Base-by-base conservation (phyloP, 805 yeast species). In the Monosporozyma solicola region DNA sequence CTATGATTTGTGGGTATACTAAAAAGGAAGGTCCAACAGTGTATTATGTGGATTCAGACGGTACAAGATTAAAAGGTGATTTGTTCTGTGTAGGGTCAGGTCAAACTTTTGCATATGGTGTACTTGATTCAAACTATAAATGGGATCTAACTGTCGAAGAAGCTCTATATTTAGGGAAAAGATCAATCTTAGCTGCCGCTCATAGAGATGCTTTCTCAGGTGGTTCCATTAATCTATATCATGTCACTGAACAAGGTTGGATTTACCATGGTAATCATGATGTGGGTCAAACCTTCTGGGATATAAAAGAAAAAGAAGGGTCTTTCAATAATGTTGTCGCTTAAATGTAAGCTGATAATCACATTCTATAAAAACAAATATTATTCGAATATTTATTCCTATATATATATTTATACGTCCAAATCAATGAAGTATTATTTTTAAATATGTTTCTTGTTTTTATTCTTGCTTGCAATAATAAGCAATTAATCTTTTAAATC, bases 81-180 rank as follows among this genome's bases (percentile, higher is more conserved):
- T 62, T 91, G 58, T 94, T 94, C 72, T 89, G 97, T 76, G 99
- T 94, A 33, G 99, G 99, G 48, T 92, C 98, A 1, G 99, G 99
- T 72, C 99, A 94, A 75, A 94, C 99, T 1, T 94, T 94, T 73
- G 99, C 99, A 9, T 94, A 94, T 66, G 99, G 99, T 78, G 99
- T 94, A 24, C 77, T 94, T 59, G 99, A 94, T 69, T 82, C 96
- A 35, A 91, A 87, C 62, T 87, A 89, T 72, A 80, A 78, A 62
- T 90, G 97, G 96, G 97, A 94, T 65, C 73, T 94, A 57, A 69
- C 88, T 1, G 92, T 87, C 3, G 98, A 94, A 57, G 98, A 94
- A 58, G 98, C 98, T 3, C 78, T 94, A 57, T 87, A 87, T 64
- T 77, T 94, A 59, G 99, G 99, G 60, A 91, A 91, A 73, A 83